Conservation (phyloP, 73 alveolate species). For the Blepharisma stoltei region DNA sequence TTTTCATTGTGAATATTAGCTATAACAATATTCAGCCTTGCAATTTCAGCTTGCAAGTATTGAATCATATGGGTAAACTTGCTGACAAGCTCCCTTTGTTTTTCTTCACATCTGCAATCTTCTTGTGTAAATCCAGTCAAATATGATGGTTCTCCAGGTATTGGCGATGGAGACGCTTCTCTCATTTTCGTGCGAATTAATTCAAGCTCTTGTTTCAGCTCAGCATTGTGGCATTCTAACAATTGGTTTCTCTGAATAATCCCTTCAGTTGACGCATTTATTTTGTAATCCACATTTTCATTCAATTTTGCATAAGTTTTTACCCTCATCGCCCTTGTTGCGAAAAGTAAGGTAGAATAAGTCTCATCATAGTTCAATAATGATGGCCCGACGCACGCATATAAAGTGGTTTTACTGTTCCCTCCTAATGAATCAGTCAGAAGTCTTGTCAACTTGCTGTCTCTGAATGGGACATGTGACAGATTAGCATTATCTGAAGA, state of each 20-base stretch:
- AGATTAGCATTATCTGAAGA: slow-evolving; percentile 67
- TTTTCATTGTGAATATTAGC: slow-evolving; percentile 19
- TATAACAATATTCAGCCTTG: background rate
- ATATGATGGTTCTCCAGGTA: slow-evolving; percentile 5
- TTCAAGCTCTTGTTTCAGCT: slow-evolving; percentile 17
- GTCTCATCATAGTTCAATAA: slow-evolving; percentile 87
- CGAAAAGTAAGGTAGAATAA: slow-evolving; percentile 86
- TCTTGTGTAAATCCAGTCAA: background rate
- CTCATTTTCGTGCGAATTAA: background rate
- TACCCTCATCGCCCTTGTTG: slow-evolving; percentile 88
- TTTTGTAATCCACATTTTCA: slow-evolving; percentile 76
- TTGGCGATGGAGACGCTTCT: slow-evolving; percentile 4
- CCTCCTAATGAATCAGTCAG: slow-evolving; percentile 96
- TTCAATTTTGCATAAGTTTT: slow-evolving; percentile 72
- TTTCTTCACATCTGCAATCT: slow-evolving; percentile 30
- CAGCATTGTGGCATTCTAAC: background rate
- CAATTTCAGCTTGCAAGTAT: slow-evolving; percentile 27
- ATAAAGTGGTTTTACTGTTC: slow-evolving; percentile 83
- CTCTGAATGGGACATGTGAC: slow-evolving; percentile 91
- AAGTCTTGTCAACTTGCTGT: slow-evolving; percentile 90
- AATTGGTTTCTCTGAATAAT: background rate
- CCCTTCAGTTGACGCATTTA: slow-evolving; percentile 6
- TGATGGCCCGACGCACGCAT: slow-evolving; percentile 89
- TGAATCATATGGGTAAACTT: slow-evolving; percentile 30
- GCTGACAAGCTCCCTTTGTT: slow-evolving; percentile 24